Conservation (phyloP, 495 filamentous ascomycete species). For the Penicilliopsis zonata region DNA sequence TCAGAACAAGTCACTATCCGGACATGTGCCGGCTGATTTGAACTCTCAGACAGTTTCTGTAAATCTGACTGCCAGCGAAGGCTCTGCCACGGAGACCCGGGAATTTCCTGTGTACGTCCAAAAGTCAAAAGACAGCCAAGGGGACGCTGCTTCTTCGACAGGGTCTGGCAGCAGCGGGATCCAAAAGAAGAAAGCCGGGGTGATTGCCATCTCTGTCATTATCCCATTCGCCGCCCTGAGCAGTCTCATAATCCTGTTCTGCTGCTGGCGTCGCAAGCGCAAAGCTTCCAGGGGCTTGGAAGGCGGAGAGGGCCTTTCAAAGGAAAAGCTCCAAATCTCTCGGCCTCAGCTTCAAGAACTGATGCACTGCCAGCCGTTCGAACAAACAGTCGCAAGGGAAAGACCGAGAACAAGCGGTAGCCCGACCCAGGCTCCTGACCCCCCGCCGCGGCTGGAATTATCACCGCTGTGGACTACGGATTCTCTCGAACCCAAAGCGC, state of each 20-base stretch:
- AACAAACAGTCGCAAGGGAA: constrained; percentile 4
- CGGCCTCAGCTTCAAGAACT: constrained; percentile 14
- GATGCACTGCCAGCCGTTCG: constrained; percentile 18
- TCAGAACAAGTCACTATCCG: constrained; percentile 42
- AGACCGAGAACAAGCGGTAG: constrained; percentile 5
- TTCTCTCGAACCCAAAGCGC: constrained; percentile 14
- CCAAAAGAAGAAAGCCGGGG: constrained; percentile 22
- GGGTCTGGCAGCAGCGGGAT: constrained; percentile 6
- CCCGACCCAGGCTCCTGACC: constrained; percentile 14
- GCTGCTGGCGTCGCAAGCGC: constrained; percentile 28
- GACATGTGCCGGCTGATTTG: constrained; percentile 44
- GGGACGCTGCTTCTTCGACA: constrained; percentile 8
- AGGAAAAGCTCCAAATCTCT: constrained; percentile 13
- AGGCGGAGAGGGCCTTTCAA: constrained; percentile 9
- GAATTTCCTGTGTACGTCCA: constrained; percentile 39
- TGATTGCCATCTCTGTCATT: constrained; percentile 33
- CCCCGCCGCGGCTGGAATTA: constrained; percentile 24
- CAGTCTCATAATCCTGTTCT: constrained; percentile 26
- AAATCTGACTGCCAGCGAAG: constrained; percentile 39
- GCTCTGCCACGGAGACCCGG: constrained; percentile 29
- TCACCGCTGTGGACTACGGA: constrained; percentile 22
- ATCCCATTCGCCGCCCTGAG: constrained; percentile 25
- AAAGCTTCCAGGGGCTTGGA: constrained; percentile 12
- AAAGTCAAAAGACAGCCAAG: constrained; percentile 7
- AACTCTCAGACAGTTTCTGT: constrained; percentile 29